phyloP scores from a whole-genome alignment of 1,284 basidiomycete genomes.

The Pseudozyma sp. region DNA sequence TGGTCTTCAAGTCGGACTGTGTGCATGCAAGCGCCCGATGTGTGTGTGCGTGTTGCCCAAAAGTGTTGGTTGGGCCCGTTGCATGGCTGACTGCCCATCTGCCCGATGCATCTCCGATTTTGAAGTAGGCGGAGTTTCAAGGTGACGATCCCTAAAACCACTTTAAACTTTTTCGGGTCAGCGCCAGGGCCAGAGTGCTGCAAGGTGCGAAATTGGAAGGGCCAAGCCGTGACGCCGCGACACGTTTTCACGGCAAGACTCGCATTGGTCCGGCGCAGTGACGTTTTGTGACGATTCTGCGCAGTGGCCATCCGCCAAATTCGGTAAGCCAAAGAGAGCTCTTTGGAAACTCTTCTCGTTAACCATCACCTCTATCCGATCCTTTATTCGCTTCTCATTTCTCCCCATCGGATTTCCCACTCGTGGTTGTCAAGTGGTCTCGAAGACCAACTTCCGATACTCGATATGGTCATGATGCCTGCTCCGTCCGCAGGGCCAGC shows the following conservation, averaged over 20 bases:
- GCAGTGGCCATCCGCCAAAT: background rate
- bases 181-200: background rate
- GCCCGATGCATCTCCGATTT: background rate
- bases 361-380: too few relatives aligned
- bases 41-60: too few relatives aligned
- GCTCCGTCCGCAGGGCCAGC: slow-evolving; percentile 6
- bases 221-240: background rate
- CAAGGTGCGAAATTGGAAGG: background rate
- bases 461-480: slow-evolving; percentile 14
- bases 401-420: background rate
- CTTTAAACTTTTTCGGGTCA: too few relatives aligned
- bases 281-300: background rate
- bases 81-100: too few relatives aligned
- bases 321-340: background rate
- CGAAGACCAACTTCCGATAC: background rate
- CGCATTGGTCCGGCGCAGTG: background rate
- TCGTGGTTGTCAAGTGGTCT: background rate
- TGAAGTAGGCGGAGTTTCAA: too few relatives aligned
- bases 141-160: too few relatives aligned
- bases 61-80: too few relatives aligned
- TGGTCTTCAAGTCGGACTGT: too few relatives aligned
- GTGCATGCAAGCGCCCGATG: too few relatives aligned
- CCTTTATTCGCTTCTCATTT: background rate
- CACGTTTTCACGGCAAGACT: too few relatives aligned
- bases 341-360: too few relatives aligned